A percentile compares a stretch with the other conserved stretches of the same genome.
phyloP scores from a whole-genome alignment of 169 alveolate species.

The Plasmodium adleri region DNA sequence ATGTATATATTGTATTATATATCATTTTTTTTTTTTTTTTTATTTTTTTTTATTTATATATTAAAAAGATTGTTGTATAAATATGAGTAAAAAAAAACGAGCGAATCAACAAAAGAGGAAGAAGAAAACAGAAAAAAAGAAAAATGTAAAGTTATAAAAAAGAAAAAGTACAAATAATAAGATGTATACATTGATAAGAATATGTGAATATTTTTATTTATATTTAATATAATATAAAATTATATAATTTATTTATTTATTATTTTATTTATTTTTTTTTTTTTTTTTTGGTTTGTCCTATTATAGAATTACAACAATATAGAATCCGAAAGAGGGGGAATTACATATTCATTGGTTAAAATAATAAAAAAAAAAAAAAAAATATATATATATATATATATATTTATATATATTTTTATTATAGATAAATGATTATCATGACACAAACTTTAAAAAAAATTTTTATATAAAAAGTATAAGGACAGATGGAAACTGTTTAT shows the following conservation, averaged over 20 bases:
- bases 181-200: not conserved
- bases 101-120: slow-evolving; percentile 9
- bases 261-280: not conserved
- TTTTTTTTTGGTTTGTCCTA: not conserved
- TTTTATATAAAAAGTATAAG: slow-evolving; percentile 62
- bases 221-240: no score
- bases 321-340: slow-evolving; percentile 2
- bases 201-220: not conserved
- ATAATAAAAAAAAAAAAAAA: slow-evolving; percentile 10
- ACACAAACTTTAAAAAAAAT: slow-evolving; percentile 53
- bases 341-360: slow-evolving; percentile 14
- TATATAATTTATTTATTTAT: not conserved
- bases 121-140: slow-evolving; percentile 23
- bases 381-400: not conserved
- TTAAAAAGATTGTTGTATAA: slow-evolving; percentile 3
- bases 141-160: slow-evolving; percentile 7
- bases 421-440: slow-evolving; percentile 59
- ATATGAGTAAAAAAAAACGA: slow-evolving; percentile 30
- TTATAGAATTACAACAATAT: slow-evolving; percentile 2
- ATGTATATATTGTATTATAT: no score
- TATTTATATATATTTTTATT: not conserved
- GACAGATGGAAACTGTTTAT: slow-evolving; percentile 61
- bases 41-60: no score
- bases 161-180: not conserved
- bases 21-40: not conserved